Base-by-base conservation (phyloP, 345 rosid species). In the Citrus medica region DNA sequence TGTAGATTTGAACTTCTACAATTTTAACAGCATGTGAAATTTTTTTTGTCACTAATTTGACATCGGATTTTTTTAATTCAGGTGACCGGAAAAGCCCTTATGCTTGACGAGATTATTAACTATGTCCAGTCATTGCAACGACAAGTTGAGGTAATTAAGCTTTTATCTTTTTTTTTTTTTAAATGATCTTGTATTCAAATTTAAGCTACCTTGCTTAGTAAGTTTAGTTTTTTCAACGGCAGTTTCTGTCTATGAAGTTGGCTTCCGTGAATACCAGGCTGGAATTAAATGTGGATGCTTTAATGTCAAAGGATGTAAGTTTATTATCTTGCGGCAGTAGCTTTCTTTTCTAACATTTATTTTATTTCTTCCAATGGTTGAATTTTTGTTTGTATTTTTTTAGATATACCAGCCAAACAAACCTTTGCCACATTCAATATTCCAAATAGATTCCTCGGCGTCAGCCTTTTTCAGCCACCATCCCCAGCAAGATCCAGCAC, bases 191-290 rank as follows among this genome's bases (percentile, higher is more conserved):
- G 71, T 24, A 22, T 48, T 56, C 21, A 32, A 17, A 33, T 72
- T 38, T 38, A 22, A 28, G 48, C 55, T 5, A 56, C 37, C 13
- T 69, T 55, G 62, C 4, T 35, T 69, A 69, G 67, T 38, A 22
- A 74, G 32, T 68, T 35, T 72, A n/a, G 22, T 64, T 83, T 59
- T 46, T 69, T 76, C 71, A 46, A 48, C 81, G 55, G 83, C 92
- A 95, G 98, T 93, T 89, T 84, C 93, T 95, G 73, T 95, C 98
- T 0, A 95, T 95, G 98, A 93, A 93, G 91, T 81, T 95, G 84
- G 88, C 98, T 77, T 87, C 98, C 66, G 94, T 93, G 76, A 89
- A 91, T 76, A 85, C 93, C 91, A 86, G 93, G 86, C 87, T 87
- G 92, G 94, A 90, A 64, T 82, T 82, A 85, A 89, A 87, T 83